A percentile compares a stretch with the other conserved stretches of the same genome.
Evolutionary conservation across 768 basidiomycete species (phyloP).

Genomic region (Rhizopogon salebrosus): DNA sequence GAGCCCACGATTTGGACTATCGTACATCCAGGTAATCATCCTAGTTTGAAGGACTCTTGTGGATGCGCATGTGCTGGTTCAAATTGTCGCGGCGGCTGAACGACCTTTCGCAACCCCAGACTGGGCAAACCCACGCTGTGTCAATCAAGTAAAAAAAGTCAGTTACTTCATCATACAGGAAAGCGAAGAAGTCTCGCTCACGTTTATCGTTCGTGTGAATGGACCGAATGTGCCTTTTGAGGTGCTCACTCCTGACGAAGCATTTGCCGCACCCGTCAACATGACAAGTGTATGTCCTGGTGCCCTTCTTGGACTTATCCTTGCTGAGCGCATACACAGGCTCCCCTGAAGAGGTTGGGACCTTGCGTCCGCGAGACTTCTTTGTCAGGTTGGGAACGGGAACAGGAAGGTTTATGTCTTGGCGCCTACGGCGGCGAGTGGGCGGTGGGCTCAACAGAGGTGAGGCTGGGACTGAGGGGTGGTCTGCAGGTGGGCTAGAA

Average conservation of each 20-base stretch:
- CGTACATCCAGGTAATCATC: background rate
- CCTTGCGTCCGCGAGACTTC: slow-evolving; percentile 42
- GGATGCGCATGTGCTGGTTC: slow-evolving; percentile 66
- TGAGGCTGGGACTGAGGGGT: slow-evolving; percentile 4
- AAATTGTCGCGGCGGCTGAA: slow-evolving; percentile 78
- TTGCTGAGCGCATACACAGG: slow-evolving; percentile 18
- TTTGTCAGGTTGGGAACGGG: slow-evolving; percentile 48
- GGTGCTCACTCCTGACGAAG: slow-evolving; percentile 74
- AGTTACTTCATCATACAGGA: background rate
- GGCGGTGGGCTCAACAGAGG: slow-evolving; percentile 4
- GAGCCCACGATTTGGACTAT: background rate
- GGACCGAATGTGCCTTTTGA: slow-evolving; percentile 75
- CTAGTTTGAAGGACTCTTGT: slow-evolving; percentile 21
- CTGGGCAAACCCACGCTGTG: slow-evolving; percentile 39
- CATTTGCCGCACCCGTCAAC: slow-evolving; percentile 74
- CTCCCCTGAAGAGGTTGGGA: slow-evolving; percentile 33
- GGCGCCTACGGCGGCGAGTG: slow-evolving; percentile 15
- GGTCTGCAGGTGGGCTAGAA: background rate
- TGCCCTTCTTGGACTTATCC: slow-evolving; percentile 29
- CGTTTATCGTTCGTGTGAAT: slow-evolving; percentile 85
- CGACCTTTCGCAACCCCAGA: slow-evolving; percentile 59
- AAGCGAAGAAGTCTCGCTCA: slow-evolving; percentile 33
- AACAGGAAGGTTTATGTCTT: slow-evolving; percentile 29
- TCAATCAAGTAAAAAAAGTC: background rate
- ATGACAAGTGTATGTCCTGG: slow-evolving; percentile 56